A percentile compares a stretch with the other conserved stretches of the same genome.
phyloP scores from a whole-genome alignment of 331 rosid species.

The Stylosanthes scabra region DNA sequence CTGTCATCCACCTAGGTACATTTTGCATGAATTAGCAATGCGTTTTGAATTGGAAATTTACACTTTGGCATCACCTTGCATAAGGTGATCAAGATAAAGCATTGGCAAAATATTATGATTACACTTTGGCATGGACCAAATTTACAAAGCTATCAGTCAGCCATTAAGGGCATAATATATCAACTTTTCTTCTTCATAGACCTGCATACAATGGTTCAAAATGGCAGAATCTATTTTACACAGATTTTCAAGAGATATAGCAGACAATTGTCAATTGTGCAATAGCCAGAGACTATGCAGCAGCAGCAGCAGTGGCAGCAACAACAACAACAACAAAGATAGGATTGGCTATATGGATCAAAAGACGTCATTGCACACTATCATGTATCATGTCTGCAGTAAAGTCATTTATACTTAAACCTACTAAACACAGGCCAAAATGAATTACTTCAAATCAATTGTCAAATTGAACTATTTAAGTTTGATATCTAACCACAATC shows the following conservation, averaged over 20 bases:
- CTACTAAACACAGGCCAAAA: neutral
- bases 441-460: conserved; percentile 26
- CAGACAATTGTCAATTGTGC: conserved; percentile 49
- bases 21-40: neutral
- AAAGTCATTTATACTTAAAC: too few relatives aligned
- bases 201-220: conserved; percentile 78
- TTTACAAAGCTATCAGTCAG: conserved; percentile 48
- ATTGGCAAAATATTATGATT: conserved; percentile 21
- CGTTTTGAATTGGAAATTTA: conserved; percentile 29
- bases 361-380: too few relatives aligned
- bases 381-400: too few relatives aligned
- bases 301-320: neutral
- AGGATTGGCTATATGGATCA: too few relatives aligned
- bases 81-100: conserved; percentile 21
- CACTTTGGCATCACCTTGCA: conserved; percentile 41
- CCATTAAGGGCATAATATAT: conserved; percentile 54
- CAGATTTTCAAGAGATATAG: conserved; percentile 35
- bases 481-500: conserved; percentile 10
- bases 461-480: neutral
- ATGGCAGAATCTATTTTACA: conserved; percentile 42
- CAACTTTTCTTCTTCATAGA: conserved; percentile 56
- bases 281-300: conserved; percentile 39
- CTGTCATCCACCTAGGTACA: neutral
- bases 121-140: too few relatives aligned
- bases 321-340: too few relatives aligned